Evolutionary conservation across 352 stramenopile species (phyloP).

Genomic region (Globisporangium megalacanthum): DNA sequence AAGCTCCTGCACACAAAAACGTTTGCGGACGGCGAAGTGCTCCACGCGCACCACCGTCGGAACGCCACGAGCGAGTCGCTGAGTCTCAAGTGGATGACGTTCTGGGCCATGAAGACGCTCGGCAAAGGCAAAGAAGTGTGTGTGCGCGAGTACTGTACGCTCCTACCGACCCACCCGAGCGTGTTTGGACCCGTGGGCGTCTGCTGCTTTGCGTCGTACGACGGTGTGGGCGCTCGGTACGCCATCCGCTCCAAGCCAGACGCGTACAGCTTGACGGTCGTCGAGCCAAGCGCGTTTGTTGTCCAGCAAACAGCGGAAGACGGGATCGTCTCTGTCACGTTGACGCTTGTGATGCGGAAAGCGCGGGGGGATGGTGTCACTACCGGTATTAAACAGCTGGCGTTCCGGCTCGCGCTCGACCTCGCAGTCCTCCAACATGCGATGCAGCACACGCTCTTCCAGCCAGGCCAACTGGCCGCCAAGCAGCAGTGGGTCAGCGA

Average conservation of each 20-base stretch:
- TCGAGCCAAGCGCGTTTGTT: slow-evolving; percentile 70
- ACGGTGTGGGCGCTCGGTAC: slow-evolving; percentile 68
- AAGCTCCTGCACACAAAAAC: slow-evolving; percentile 72
- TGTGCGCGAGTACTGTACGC: slow-evolving; percentile 71
- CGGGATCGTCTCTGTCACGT: slow-evolving; percentile 53
- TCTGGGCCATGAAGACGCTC: slow-evolving; percentile 71
- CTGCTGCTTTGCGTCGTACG: slow-evolving; percentile 78
- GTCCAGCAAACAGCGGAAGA: slow-evolving; percentile 69
- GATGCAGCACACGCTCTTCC: slow-evolving; percentile 71
- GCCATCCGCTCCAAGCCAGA: slow-evolving; percentile 65
- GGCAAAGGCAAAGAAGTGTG: slow-evolving; percentile 80
- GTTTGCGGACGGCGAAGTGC: slow-evolving; percentile 76
- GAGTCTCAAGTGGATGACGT: slow-evolving; percentile 80
- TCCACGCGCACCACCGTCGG: slow-evolving; percentile 41
- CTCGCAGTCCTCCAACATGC: slow-evolving; percentile 45
- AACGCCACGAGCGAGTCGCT: slow-evolving; percentile 53
- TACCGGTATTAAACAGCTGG: slow-evolving; percentile 61
- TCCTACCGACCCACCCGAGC: slow-evolving; percentile 47
- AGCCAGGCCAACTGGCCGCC: slow-evolving; percentile 45
- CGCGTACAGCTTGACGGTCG: slow-evolving; percentile 72
- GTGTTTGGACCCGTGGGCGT: slow-evolving; percentile 55
- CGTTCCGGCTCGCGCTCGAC: slow-evolving; percentile 55
- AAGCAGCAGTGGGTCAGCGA: slow-evolving; percentile 83
- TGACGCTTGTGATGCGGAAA: slow-evolving; percentile 80
- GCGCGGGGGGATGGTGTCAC: slow-evolving; percentile 65